Evolutionary conservation across 176 grass and related monocot species (phyloP), one percentile per base, ranked within the genome.

Genomic region (Avena sativa): DNA sequence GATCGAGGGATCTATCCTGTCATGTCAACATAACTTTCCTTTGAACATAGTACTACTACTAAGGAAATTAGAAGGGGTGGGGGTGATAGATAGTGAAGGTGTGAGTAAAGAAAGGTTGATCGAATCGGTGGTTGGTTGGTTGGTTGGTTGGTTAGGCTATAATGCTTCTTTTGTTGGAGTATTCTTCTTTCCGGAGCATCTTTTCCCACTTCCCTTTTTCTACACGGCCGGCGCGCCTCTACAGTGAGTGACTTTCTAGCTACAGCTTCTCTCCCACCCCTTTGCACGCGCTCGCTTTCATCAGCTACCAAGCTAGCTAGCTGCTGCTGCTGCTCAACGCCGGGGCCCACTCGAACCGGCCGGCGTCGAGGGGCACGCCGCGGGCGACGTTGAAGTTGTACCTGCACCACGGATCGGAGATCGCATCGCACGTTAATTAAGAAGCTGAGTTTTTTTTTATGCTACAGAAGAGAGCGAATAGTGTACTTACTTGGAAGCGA

Each of bases 341-440:
- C 60, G 81, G 86, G 34, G 74, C 72, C 95, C 95, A 97, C 88
- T 97, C 84, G 81, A 91, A 94, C 76, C 90, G 90, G 50, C 95
- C 94, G 91, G 48, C 84, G 77, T 80, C 81, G 12, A 97, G 82
- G 9, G 95, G 92, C 61, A 86, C 85, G 73, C 93, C 92, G 86
- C 59, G 89, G 38, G 84, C 86, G 49, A 97, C 65, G 86, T 97
- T 90, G 43, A 94, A 97, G 87, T 97, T 97, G 88, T 97, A 97
- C 86, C 95, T 97, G 88, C 8, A 5, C 67, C 43, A 81, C 25
- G 65, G 67, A 9, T 14, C 6, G 16, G 48, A 38, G 50, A 43
- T 19, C 12, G 46, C 28, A 5, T 9, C 40, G 5, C 43, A 77
- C 79, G 87, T 92, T n/a, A 14, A 15, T 65, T 65, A 86, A n/a